Evolutionary conservation across 768 basidiomycete species (phyloP).

Genomic region (Wakefieldia striispora): DNA sequence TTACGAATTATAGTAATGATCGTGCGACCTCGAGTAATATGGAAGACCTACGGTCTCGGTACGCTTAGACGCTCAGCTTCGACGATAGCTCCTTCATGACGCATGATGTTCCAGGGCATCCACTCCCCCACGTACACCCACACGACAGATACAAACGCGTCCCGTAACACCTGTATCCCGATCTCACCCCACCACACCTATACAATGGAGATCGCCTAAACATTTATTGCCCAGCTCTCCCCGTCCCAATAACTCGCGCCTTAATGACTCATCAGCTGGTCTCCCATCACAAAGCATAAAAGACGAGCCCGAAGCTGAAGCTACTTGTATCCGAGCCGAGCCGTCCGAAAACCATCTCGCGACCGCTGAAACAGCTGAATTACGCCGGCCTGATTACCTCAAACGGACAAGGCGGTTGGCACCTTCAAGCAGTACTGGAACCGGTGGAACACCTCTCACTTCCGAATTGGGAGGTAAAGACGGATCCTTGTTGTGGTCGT

Average conservation of each 20-base stretch:
- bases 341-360: conserved; percentile 49
- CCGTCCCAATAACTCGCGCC: background rate
- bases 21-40: background rate
- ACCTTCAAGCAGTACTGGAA: conserved; percentile 34
- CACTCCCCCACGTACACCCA: conserved; percentile 15
- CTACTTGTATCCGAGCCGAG: conserved; percentile 57
- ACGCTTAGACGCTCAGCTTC: background rate
- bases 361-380: conserved; percentile 54
- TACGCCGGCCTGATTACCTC: conserved; percentile 69
- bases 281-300: background rate
- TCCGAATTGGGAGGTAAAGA: conserved; percentile 12
- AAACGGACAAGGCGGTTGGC: conserved; percentile 52
- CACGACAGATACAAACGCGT: conserved; percentile 14
- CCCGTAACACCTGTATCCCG: conserved; percentile 12
- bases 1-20: conserved; percentile 8
- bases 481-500: conserved; percentile 20
- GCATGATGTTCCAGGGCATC: conserved; percentile 8
- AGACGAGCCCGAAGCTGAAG: conserved; percentile 49
- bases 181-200: conserved; percentile 14
- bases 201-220: background rate
- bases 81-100: background rate
- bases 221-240: background rate
- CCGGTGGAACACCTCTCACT: conserved; percentile 6
- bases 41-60: conserved; percentile 13
- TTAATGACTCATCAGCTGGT: background rate